Percentiles rank a stretch among this genome's conserved stretches.
These are phyloP conservation scores for Monosporascus ibericus DNA, from an alignment of 2,329 filamentous ascomycete species.

Conservation along the genomic window DNA sequence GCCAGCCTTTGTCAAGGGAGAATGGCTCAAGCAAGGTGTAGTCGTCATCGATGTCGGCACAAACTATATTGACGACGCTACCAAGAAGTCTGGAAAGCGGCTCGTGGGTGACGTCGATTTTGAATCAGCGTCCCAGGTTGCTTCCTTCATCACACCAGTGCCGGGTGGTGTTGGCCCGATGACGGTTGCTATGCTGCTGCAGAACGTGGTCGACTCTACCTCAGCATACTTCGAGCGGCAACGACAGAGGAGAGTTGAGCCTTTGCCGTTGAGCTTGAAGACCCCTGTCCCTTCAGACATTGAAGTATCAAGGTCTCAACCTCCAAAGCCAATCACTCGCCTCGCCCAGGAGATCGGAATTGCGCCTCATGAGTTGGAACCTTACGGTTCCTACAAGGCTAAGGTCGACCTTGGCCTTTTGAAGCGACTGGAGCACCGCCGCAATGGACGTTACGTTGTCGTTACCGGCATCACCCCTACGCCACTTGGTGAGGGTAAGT, in stretches of 20 bases:
- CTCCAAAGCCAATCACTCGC: conserved; percentile 83
- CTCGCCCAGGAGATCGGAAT: conserved; percentile 86
- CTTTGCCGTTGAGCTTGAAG: conserved; percentile 75
- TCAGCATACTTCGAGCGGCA: conserved; percentile 76
- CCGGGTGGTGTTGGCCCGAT: conserved; percentile 96
- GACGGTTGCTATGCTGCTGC: conserved; percentile 96
- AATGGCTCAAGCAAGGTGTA: conserved; percentile 91
- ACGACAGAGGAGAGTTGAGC: conserved; percentile 71
- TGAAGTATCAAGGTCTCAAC: conserved; percentile 80
- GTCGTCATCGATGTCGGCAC: conserved; percentile 97
- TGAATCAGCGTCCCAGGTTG: conserved; percentile 75
- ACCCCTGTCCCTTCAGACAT: conserved; percentile 93
- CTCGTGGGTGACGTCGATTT: conserved; percentile 95
- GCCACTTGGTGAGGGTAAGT: conserved; percentile 94
- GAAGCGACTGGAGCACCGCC: conserved; percentile 78
- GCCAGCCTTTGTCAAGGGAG: conserved; percentile 82
- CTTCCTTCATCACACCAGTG: conserved; percentile 90
- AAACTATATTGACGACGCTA: conserved; percentile 85
- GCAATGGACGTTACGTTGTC: conserved; percentile 84
- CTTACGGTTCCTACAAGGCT: conserved; percentile 91
- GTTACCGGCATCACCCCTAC: conserved; percentile 96
- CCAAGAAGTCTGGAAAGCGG: conserved; percentile 86
- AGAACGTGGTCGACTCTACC: conserved; percentile 88
- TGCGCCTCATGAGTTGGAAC: conserved; percentile 81
- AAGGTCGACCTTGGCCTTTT: conserved; percentile 84